A percentile compares a stretch with the other conserved stretches of the same genome.
Evolutionary conservation across 78 protist genomes (phyloP).

Genomic region (Planoprotostelium fungivorum): DNA sequence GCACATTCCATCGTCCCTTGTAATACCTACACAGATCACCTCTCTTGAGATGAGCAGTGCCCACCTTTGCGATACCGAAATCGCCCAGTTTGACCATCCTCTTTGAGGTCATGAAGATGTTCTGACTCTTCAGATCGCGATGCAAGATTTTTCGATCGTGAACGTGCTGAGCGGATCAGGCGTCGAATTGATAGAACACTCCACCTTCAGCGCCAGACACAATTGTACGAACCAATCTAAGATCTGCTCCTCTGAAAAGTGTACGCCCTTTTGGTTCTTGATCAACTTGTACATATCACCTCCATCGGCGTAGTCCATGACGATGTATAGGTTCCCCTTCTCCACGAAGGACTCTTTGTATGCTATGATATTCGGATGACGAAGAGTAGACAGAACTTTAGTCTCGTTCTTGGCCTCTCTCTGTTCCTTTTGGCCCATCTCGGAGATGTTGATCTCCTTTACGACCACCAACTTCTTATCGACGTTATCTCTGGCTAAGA

Average conservation of each 20-base stretch:
- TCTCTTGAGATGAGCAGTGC: too few relatives aligned
- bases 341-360: constrained; percentile 76
- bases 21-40: too few relatives aligned
- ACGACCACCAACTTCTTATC: constrained; percentile 51
- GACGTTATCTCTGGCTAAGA: constrained; percentile 31
- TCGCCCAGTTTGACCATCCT: constrained; percentile 87
- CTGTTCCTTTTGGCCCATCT: constrained; percentile 33
- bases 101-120: constrained; percentile 73
- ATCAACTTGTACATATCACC: constrained; percentile 18
- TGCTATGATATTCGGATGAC: constrained; percentile 57
- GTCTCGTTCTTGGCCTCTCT: constrained; percentile 69
- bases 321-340: constrained; percentile 65
- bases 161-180: constrained; percentile 22
- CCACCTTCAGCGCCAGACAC: constrained; percentile 59
- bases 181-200: not conserved
- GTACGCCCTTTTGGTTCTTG: not conserved
- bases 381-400: constrained; percentile 27
- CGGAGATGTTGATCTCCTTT: constrained; percentile 75
- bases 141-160: constrained; percentile 85
- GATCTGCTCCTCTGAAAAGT: constrained; percentile 22
- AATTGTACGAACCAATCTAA: constrained; percentile 62
- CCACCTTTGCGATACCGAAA: constrained; percentile 92
- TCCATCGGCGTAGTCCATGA: constrained; percentile 89
- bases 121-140: constrained; percentile 85
- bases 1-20: too few relatives aligned